Evolutionary conservation across 169 alveolate species (phyloP).

Genomic region (Plasmodium fragile): DNA sequence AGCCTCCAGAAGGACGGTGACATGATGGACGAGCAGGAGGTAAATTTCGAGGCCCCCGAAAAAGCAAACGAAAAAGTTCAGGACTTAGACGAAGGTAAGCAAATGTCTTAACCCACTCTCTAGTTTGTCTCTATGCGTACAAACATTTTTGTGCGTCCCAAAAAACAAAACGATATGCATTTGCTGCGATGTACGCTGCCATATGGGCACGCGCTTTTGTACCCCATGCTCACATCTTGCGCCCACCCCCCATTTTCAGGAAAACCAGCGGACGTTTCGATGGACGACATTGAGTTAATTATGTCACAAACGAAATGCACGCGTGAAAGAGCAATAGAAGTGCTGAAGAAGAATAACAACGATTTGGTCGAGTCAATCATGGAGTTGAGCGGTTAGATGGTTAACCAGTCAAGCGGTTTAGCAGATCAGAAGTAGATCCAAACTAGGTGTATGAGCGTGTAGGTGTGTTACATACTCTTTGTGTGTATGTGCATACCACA

Average conservation of each 20-base stretch:
- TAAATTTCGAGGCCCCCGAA: slow-evolving; percentile 38
- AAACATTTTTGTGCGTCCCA: not conserved
- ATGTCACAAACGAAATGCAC: slow-evolving; percentile 92
- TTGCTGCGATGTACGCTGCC: not conserved
- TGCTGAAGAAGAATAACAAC: slow-evolving; percentile 89
- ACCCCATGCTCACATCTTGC: not conserved
- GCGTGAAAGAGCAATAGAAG: slow-evolving; percentile 91
- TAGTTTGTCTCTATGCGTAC: not conserved
- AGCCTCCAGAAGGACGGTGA: slow-evolving; percentile 5
- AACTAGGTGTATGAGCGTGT: not conserved
- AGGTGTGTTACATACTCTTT: not conserved
- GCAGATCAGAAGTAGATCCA: not conserved
- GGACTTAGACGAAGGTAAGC: slow-evolving; percentile 81
- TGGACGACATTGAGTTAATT: slow-evolving; percentile 90
- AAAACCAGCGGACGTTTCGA: slow-evolving; percentile 78
- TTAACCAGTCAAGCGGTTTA: not conserved
- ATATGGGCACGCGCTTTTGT: not conserved
- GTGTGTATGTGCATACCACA: not conserved
- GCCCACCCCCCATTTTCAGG: slow-evolving; percentile 60
- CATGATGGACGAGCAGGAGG: slow-evolving; percentile 78
- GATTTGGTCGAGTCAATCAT: slow-evolving; percentile 93
- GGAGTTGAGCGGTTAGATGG: slow-evolving; percentile 79
- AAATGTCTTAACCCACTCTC: not conserved
- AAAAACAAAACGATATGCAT: not conserved
- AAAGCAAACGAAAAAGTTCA: slow-evolving; percentile 78